phyloP scores from a whole-genome alignment of 495 filamentous ascomycete genomes.

The Hyphodiscus hymeniophilus region DNA sequence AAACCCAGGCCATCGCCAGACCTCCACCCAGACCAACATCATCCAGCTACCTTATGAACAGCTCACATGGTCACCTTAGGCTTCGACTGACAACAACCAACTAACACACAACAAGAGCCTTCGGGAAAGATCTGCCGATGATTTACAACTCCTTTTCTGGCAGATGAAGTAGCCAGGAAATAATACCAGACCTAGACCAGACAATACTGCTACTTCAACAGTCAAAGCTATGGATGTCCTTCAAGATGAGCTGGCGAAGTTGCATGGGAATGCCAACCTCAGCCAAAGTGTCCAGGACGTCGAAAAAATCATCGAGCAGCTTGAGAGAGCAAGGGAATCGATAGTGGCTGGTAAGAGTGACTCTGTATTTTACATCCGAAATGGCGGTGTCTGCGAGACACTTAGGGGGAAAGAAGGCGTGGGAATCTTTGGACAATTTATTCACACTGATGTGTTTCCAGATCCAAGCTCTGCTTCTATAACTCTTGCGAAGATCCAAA shows the following conservation, averaged over 20 bases:
- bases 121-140: too few relatives aligned
- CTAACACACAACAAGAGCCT: too few relatives aligned
- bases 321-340: conserved; percentile 60
- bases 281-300: conserved; percentile 66
- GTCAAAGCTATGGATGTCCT: conserved; percentile 55
- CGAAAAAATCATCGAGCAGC: conserved; percentile 67
- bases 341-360: conserved; percentile 53
- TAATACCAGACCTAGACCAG: too few relatives aligned
- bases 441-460: conserved; percentile 21
- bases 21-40: too few relatives aligned
- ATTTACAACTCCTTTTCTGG: conserved; percentile 1
- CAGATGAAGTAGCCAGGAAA: conserved; percentile 11
- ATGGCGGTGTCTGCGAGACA: too few relatives aligned
- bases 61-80: too few relatives aligned
- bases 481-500: conserved; percentile 76
- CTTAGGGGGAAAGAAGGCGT: too few relatives aligned
- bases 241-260: conserved; percentile 61
- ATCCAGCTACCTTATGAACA: too few relatives aligned
- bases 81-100: too few relatives aligned
- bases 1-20: too few relatives aligned
- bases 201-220: too few relatives aligned
- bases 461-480: conserved; percentile 63
- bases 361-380: neutral
- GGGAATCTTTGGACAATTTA: too few relatives aligned
- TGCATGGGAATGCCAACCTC: conserved; percentile 63